These are phyloP conservation scores for Coemansia sp. DNA, from an alignment of 192 early-diverging fungal genomes.

Conservation along the genomic window DNA sequence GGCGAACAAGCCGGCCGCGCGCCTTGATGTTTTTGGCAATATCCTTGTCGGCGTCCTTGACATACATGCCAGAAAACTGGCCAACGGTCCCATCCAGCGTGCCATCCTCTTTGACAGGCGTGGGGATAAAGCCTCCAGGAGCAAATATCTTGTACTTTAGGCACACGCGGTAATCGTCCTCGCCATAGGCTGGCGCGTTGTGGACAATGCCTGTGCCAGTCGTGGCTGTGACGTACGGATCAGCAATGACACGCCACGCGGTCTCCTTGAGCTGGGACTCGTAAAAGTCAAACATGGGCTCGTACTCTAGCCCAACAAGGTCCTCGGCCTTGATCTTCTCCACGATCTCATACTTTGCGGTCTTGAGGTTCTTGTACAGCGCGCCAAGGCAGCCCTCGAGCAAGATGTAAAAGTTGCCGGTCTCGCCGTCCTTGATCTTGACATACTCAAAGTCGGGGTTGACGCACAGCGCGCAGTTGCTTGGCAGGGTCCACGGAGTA, in stretches of 20 bases:
- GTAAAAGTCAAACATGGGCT: constrained; percentile 89
- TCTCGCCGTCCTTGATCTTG: constrained; percentile 87
- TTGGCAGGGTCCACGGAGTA: constrained; percentile 97
- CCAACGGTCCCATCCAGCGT: constrained; percentile 70
- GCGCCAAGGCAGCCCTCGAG: constrained; percentile 78
- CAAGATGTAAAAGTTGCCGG: constrained; percentile 82
- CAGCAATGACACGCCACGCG: constrained; percentile 83
- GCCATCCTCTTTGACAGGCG: constrained; percentile 86
- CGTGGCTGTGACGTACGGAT: constrained; percentile 89
- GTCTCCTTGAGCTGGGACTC: constrained; percentile 65
- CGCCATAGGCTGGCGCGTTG: constrained; percentile 95
- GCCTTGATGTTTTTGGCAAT: constrained; percentile 91
- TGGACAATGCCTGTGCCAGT: constrained; percentile 98
- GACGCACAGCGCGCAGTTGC: constrained; percentile 91
- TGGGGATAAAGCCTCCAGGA: constrained; percentile 80
- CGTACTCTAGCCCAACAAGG: constrained; percentile 84
- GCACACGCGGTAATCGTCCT: constrained; percentile 98
- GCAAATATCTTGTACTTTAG: constrained; percentile 74
- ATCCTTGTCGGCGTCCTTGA: constrained; percentile 97
- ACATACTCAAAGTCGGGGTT: constrained; percentile 92
- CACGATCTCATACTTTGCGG: constrained; percentile 87
- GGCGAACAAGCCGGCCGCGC: constrained; percentile 79
- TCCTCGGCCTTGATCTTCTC: constrained; percentile 72
- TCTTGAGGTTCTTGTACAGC: constrained; percentile 93
- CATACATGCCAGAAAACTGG: constrained; percentile 78